Evolutionary conservation across 2,329 filamentous ascomycete genomes (phyloP), one percentile per base, ranked within the genome.

Genomic region (Neoarthrinium moseri): DNA sequence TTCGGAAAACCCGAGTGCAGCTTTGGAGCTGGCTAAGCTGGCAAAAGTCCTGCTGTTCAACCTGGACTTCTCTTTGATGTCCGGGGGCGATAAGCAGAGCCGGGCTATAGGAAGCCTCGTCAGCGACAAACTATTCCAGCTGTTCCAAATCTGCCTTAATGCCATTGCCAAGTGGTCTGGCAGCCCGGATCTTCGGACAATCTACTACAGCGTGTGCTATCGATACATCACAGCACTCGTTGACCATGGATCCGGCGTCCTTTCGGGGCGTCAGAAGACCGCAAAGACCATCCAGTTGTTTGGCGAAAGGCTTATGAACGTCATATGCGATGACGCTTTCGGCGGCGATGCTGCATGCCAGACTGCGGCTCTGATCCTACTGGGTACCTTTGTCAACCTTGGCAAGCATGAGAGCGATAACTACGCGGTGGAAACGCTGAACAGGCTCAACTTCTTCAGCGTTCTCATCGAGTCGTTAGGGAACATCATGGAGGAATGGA

Each of bases 301-400:
- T 35, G 91, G 94, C 30, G 87, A 90, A 57, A 80, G 87, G 45
- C 74, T 97, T 30, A 79, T 97, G 49, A 90, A 92, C 56, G 83
- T 90, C 21, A 77, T 96, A 34, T 96, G 91, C 61, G 94, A 99
- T 59, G 94, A 99, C 69, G 91, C 91, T 17, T 92, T 91, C 63
- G 84, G 87, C 48, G 90, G 91, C 30, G 87, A 92, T 59, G 80
- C 87, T 29, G 80, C 78, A 11, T 95, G 89, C 64, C 88, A 95
- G 60, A 84, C 95, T 4, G 86, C 92, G 1, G 91, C 94, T 10
- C 74, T 97, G 34, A 79, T 96, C 29, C 75, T 97, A n/a, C 75
- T 99, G 26, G 84, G 87, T 44, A 81, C 87, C 1, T 69, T 97
- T 12, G 83, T 95, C 24, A 80, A 83, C 34, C 72, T 96, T 43